Evolutionary conservation across 345 rosid species (phyloP).

Genomic region (Draba incana): DNA sequence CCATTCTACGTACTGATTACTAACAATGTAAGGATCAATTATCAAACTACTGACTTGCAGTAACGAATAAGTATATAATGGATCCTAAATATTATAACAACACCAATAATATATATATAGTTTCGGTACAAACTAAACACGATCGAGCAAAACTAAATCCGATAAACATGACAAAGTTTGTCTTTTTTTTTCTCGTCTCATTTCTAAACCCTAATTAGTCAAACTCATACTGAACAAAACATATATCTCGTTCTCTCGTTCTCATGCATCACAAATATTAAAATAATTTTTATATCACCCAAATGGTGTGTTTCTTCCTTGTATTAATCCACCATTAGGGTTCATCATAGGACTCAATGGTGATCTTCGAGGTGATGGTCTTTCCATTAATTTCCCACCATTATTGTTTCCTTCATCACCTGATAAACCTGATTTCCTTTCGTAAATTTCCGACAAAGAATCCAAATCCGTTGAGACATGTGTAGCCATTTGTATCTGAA

Average conservation of each 20-base stretch:
- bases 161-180: conserved; percentile 32
- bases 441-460: conserved; percentile 74
- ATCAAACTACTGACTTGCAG: conserved; percentile 20
- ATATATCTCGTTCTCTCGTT: conserved; percentile 30
- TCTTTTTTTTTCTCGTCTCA: conserved; percentile 27
- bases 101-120: conserved; percentile 24
- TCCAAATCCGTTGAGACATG: conserved; percentile 64
- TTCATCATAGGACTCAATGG: conserved; percentile 60
- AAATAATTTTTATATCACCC: conserved; percentile 45
- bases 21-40: conserved; percentile 9
- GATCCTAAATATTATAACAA: conserved; percentile 30
- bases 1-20: conserved; percentile 2
- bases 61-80: conserved; percentile 23
- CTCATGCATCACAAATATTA: conserved; percentile 30
- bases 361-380: conserved; percentile 74
- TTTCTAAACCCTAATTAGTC: conserved; percentile 37
- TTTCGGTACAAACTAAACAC: conserved; percentile 29
- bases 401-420: conserved; percentile 51
- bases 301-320: conserved; percentile 64
- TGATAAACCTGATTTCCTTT: conserved; percentile 63
- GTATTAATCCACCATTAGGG: conserved; percentile 50
- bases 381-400: conserved; percentile 53
- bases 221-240: conserved; percentile 35
- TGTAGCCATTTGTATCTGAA: conserved; percentile 55
- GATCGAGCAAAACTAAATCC: conserved; percentile 37